phyloP scores from a whole-genome alignment of 257 asterid species.

The Eucommia ulmoides region DNA sequence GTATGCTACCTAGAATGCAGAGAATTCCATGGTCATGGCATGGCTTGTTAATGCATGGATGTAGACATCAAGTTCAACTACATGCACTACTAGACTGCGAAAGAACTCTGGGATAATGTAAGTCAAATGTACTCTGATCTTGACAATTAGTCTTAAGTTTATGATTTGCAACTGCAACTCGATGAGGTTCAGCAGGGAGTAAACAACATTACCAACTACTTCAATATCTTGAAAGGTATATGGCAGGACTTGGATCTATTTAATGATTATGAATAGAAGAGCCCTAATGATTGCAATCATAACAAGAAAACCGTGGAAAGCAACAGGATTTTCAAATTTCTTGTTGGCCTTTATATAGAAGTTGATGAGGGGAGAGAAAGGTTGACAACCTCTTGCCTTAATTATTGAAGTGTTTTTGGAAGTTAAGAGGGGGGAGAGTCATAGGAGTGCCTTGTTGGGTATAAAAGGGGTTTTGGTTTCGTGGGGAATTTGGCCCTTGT shows the following conservation, averaged over 20 bases:
- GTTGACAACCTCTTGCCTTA: background rate
- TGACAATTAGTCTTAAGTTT: background rate
- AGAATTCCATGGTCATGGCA: background rate
- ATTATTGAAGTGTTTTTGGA: background rate
- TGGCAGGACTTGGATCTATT: background rate
- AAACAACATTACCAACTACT: background rate
- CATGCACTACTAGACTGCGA: background rate
- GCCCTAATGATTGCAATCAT: background rate
- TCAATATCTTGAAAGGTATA: background rate
- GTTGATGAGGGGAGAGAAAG: background rate
- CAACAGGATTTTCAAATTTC: background rate
- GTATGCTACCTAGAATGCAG: background rate
- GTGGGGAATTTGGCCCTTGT: background rate
- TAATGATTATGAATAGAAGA: background rate
- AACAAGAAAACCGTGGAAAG: background rate
- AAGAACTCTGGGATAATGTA: background rate
- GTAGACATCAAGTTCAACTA: background rate
- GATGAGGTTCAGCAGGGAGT: background rate
- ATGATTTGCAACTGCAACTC: background rate
- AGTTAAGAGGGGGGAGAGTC: background rate
- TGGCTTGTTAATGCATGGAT: background rate
- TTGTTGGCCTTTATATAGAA: background rate
- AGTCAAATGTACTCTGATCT: background rate
- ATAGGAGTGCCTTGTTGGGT: background rate
- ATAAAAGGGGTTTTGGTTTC: background rate